A percentile compares a stretch with the other conserved stretches of the same genome.
These are phyloP conservation scores for Gleditsia sinensis DNA, from an alignment of 306 rosid species.

Conservation along the genomic window DNA sequence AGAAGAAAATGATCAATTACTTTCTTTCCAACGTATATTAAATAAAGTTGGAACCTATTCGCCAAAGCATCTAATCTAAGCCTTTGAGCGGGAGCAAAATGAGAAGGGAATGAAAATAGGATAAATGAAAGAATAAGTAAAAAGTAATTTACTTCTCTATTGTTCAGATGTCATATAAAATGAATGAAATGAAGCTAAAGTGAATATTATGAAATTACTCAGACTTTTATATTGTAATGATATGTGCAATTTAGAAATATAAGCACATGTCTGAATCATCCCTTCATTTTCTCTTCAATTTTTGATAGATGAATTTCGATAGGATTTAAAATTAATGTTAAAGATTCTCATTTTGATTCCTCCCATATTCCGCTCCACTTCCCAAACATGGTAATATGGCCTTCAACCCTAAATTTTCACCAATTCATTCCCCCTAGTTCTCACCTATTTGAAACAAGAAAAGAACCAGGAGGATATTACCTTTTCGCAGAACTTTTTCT, in stretches of 20 bases:
- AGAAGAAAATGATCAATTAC: slow-evolving; percentile 1
- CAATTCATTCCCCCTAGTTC: not conserved
- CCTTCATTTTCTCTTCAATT: not conserved
- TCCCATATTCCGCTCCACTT: slow-evolving; percentile 12
- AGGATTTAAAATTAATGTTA: not conserved
- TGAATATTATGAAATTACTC: not conserved
- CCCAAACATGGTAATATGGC: not conserved
- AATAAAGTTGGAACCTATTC: too few species aligned
- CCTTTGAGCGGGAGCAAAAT: not conserved
- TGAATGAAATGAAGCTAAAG: not conserved
- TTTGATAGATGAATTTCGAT: not conserved
- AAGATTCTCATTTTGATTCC: not conserved
- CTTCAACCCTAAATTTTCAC: not conserved
- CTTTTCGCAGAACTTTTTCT: slow-evolving; percentile 70
- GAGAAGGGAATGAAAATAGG: not conserved
- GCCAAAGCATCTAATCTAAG: not conserved
- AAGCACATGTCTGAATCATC: not conserved
- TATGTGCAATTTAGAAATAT: slow-evolving; percentile 7
- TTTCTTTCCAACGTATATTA: slow-evolving; percentile 20
- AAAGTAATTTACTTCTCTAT: not conserved
- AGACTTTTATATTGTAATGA: not conserved
- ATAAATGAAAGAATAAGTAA: not conserved
- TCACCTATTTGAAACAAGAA: slow-evolving; percentile 2
- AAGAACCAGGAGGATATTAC: slow-evolving; percentile 42
- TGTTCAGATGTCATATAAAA: not conserved